These are phyloP conservation scores for Boletus tylopilopsis DNA, from an alignment of 768 basidiomycete genomes.

Conservation along the genomic window DNA sequence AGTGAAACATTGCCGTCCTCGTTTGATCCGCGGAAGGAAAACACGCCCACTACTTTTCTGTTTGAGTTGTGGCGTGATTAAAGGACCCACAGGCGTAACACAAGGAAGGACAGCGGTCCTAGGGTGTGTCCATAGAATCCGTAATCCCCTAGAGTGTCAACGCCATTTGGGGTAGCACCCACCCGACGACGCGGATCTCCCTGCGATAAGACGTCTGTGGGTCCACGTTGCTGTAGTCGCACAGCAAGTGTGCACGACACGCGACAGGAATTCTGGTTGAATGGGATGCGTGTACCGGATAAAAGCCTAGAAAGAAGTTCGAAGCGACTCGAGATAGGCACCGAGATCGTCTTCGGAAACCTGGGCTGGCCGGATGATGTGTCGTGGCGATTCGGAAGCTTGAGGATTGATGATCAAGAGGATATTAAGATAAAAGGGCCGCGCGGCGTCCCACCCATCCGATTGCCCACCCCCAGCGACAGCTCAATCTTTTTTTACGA, in stretches of 20 bases:
- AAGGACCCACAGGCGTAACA: neutral
- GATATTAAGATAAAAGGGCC: slow-evolving; percentile 19
- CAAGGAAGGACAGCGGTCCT: neutral
- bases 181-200: slow-evolving; percentile 2
- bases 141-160: neutral
- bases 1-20: neutral
- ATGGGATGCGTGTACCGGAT: neutral
- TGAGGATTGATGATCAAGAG: neutral
- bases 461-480: neutral
- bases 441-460: neutral
- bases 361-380: neutral
- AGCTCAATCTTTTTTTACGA: neutral
- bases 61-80: neutral
- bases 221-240: slow-evolving; percentile 23
- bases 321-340: slow-evolving; percentile 6
- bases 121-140: no score
- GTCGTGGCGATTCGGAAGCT: slow-evolving; percentile 7
- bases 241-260: neutral
- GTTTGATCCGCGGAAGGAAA: slow-evolving; percentile 12
- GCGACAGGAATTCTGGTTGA: no score
- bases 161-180: neutral
- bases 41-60: neutral
- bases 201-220: slow-evolving; percentile 16
- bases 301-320: slow-evolving; percentile 1
- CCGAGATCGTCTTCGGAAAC: slow-evolving; percentile 12